Evolutionary conservation across 2,329 filamentous ascomycete genomes (phyloP).

Genomic region (Diaporthe amygdali): DNA sequence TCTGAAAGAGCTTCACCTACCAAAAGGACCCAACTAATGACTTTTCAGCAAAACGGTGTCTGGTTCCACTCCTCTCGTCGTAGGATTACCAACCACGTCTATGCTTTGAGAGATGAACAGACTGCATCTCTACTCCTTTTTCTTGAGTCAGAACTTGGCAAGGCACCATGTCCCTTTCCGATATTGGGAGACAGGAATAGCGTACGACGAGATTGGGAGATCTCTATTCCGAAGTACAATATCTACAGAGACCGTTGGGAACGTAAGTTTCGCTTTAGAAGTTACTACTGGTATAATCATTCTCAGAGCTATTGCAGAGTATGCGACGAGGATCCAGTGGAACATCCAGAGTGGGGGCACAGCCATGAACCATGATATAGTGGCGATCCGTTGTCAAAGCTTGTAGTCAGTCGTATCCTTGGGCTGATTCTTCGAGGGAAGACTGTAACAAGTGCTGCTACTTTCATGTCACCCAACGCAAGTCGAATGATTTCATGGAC

Average conservation of each 20-base stretch:
- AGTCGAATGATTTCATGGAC: no score
- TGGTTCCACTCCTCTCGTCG: not conserved
- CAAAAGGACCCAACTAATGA: not conserved
- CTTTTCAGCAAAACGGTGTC: not conserved
- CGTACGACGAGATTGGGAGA: not conserved
- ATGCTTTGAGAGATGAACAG: not conserved
- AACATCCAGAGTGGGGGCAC: not conserved
- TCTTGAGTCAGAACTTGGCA: not conserved
- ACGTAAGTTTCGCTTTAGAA: not conserved
- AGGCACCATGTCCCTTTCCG: not conserved
- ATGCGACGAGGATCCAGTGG: not conserved
- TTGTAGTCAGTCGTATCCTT: no score
- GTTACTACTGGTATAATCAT: not conserved
- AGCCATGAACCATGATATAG: not conserved
- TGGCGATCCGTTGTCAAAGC: no score
- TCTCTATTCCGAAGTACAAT: not conserved
- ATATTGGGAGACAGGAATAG: not conserved
- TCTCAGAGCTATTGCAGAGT: not conserved
- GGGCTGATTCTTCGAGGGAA: no score
- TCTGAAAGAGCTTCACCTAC: not conserved
- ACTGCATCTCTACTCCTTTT: not conserved
- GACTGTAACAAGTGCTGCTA: no score
- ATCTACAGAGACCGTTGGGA: slow-evolving; percentile 3
- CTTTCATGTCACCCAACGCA: no score
- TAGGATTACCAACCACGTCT: not conserved